Percentiles rank a stretch among this genome's conserved stretches.
Evolutionary conservation across 768 basidiomycete species (phyloP).

Genomic region (Phanerochaete sordida): DNA sequence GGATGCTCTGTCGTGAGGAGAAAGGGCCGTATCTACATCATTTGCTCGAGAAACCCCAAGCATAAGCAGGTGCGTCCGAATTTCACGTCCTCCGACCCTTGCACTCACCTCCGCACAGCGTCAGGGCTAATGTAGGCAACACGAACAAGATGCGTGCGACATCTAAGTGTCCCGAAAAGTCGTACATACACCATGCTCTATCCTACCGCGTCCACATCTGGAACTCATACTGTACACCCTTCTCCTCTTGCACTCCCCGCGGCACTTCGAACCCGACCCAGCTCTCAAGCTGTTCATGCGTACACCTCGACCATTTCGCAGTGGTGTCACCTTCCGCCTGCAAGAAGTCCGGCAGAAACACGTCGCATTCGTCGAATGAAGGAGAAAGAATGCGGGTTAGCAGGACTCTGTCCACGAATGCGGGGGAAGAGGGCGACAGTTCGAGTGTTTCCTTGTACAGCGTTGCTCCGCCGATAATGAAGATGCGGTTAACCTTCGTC

Average conservation of each 20-base stretch:
- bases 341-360: constrained; percentile 77
- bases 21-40: constrained; percentile 88
- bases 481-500: constrained; percentile 26
- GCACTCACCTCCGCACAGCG: constrained; percentile 15
- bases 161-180: not conserved
- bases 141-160: not conserved
- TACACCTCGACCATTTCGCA: constrained; percentile 51
- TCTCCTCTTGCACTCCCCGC: constrained; percentile 74
- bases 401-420: constrained; percentile 74
- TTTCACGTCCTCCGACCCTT: not conserved
- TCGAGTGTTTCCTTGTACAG: constrained; percentile 70
- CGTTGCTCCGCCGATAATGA: constrained; percentile 91
- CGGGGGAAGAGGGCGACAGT: constrained; percentile 30
- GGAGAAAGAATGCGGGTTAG: constrained; percentile 81
- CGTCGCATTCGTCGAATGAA: constrained; percentile 79
- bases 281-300: constrained; percentile 58
- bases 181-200: not conserved
- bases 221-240: constrained; percentile 82
- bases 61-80: constrained; percentile 81
- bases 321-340: constrained; percentile 18
- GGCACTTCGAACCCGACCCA: constrained; percentile 86
- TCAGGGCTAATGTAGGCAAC: constrained; percentile 21
- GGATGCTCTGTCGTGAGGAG: constrained; percentile 86
- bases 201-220: constrained; percentile 84
- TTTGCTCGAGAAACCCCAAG: constrained; percentile 92